Evolutionary conservation across 1,284 basidiomycete genomes (phyloP).

Genomic region (Sanghuangporus baumii): DNA sequence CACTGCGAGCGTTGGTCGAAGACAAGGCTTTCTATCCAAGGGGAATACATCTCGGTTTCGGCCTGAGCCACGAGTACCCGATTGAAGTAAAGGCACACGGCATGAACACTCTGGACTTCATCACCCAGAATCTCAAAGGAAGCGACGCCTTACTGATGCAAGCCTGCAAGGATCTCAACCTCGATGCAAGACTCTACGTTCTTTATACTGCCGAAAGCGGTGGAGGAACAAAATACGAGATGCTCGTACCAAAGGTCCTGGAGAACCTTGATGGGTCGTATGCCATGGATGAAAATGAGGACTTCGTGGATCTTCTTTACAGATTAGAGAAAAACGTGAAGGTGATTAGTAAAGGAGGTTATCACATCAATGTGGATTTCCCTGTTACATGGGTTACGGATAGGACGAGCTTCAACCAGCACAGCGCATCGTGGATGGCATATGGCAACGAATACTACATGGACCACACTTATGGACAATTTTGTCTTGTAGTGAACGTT

Average conservation of each 20-base stretch:
- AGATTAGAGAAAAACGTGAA: too few species aligned
- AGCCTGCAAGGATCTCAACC: conserved; percentile 9
- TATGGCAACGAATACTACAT: too few species aligned
- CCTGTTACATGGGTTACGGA: too few species aligned
- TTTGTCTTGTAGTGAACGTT: too few species aligned
- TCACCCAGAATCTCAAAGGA: conserved; percentile 23
- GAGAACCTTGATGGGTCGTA: too few species aligned
- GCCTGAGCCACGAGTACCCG: conserved; percentile 29
- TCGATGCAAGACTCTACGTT: conserved; percentile 2
- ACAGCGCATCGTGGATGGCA: too few species aligned
- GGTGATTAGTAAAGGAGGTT: too few species aligned
- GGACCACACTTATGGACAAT: too few species aligned
- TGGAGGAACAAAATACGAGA: not conserved
- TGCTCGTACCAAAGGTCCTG: not conserved
- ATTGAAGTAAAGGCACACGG: not conserved
- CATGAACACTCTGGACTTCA: not conserved
- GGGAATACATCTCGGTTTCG: conserved; percentile 31
- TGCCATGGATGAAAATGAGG: too few species aligned
- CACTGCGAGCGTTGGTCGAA: conserved; percentile 18
- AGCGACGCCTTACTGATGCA: conserved; percentile 21
- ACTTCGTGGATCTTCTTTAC: too few species aligned
- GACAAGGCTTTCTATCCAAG: conserved; percentile 24
- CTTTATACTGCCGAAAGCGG: not conserved
- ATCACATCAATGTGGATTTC: too few species aligned
- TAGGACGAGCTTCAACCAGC: too few species aligned